Conservation (phyloP, 768 basidiomycete species). For the Tephrocybe sp. region DNA sequence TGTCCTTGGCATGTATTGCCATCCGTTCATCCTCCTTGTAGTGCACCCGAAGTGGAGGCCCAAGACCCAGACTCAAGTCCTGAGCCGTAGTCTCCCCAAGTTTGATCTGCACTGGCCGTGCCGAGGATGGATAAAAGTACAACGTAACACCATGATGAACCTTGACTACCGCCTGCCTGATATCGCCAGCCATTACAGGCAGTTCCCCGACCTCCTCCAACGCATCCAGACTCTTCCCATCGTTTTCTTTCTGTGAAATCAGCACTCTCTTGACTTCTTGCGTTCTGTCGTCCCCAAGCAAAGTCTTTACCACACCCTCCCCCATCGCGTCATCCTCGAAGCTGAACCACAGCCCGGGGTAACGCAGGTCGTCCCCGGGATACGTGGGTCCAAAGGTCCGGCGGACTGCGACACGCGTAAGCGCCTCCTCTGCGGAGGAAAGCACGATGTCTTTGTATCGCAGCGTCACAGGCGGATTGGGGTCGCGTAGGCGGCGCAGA, state of each 20-base stretch:
- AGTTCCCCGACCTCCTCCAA: constrained; percentile 70
- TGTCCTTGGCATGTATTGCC: constrained; percentile 68
- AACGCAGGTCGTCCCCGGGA: constrained; percentile 68
- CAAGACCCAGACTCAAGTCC: constrained; percentile 76
- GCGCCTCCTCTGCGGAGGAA: constrained; percentile 56
- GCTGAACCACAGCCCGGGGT: constrained; percentile 82
- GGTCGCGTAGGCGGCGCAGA: constrained; percentile 62
- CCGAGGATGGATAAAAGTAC: constrained; percentile 58
- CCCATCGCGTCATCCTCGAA: constrained; percentile 72
- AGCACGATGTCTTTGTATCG: constrained; percentile 65
- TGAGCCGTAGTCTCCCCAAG: constrained; percentile 80
- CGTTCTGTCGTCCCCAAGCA: constrained; percentile 55
- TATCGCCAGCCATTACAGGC: constrained; percentile 67
- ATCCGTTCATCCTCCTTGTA: constrained; percentile 90
- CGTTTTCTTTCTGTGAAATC: constrained; percentile 64
- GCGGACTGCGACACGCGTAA: constrained; percentile 64
- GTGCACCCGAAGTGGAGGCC: constrained; percentile 71
- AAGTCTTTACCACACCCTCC: constrained; percentile 48
- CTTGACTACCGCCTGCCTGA: constrained; percentile 69
- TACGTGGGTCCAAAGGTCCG: constrained; percentile 84
- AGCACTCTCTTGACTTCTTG: constrained; percentile 79
- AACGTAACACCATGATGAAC: constrained; percentile 71
- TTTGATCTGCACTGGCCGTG: constrained; percentile 52
- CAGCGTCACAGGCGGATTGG: constrained; percentile 63
- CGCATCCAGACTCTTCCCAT: constrained; percentile 58